A percentile compares a stretch with the other conserved stretches of the same genome.
Evolutionary conservation across 2,329 filamentous ascomycete species (phyloP).

Genomic region (Gyromitra esculenta): DNA sequence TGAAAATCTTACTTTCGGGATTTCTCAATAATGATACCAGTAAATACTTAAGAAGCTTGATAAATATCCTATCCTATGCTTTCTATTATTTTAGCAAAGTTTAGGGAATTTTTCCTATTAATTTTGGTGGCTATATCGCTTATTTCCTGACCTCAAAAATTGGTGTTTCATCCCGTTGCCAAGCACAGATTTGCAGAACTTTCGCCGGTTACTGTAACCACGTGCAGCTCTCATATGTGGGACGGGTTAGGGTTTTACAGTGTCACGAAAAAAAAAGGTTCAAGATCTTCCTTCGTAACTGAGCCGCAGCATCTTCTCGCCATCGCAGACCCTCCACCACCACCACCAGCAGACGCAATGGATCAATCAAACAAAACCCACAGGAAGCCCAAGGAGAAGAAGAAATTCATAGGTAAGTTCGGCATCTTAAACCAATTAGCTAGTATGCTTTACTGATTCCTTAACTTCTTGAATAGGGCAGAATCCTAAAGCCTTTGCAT

Average conservation of each 20-base stretch:
- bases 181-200: too few species aligned
- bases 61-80: too few species aligned
- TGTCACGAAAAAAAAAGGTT: constrained; percentile 30
- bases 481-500: constrained; percentile 92
- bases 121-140: too few species aligned
- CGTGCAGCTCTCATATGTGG: too few species aligned
- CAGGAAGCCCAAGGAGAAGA: constrained; percentile 88
- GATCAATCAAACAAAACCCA: constrained; percentile 87
- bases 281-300: constrained; percentile 28
- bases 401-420: constrained; percentile 66
- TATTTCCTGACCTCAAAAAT: too few species aligned
- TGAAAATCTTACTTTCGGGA: too few species aligned
- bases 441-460: constrained; percentile 34
- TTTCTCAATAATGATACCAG: too few species aligned
- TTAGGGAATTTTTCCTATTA: too few species aligned
- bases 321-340: constrained; percentile 18
- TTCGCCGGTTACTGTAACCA: too few species aligned
- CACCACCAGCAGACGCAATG: constrained; percentile 64
- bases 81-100: too few species aligned
- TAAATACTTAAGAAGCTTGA: too few species aligned
- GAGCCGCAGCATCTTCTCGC: constrained; percentile 30
- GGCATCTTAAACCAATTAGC: not conserved
- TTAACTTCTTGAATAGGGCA: constrained; percentile 64
- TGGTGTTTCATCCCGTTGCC: too few species aligned
- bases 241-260: constrained; percentile 36